Base-by-base conservation (phyloP, 805 yeast genomes). In the Lipomyces mesembrius region DNA sequence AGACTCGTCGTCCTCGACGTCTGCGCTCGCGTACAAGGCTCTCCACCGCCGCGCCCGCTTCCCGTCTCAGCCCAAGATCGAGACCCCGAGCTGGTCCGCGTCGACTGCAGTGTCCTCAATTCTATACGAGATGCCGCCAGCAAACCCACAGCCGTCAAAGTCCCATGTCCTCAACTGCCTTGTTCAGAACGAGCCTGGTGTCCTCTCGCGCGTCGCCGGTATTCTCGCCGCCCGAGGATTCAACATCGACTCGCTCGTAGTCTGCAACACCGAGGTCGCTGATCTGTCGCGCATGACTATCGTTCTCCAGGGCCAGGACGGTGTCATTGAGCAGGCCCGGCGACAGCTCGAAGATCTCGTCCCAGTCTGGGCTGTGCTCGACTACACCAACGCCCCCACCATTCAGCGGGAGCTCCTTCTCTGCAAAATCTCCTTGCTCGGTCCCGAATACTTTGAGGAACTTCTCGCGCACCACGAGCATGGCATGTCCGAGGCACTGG, bases 141-240 rank as follows among this genome's bases (percentile, higher is more conserved):
- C 80, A 25, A 77, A 67, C 57, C 76, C 81, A 29, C 86, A 88
- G 51, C 91, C 92, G 54, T 83, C 84, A 73, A 88, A 89, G 72
- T 90, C 90, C 75, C 99, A 95, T 75, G 96, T 95, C 57, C 84
- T 95, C 77, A 95, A 94, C 84, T 95, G 99, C 82, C 84, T 95
- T 77, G 99, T 95, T 20, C 98, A 95, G 81, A 94, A 95, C 79
- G 99, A 95, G 81, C 98, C 99, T 7, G 99, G 99, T 84, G 99
- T 95, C 57, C 83, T 95, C 74, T 89, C 97, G 46, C 86, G 94
- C 63, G 91, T 95, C 55, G 90, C 98, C 6, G 97, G 98, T 63
- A 92, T 97, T 62, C 84, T 95, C 73, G 99, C 99, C 51, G 98
- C 98, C 52, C 86, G 99, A 79, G 99, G 99, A 20, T 95, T 95